Percentiles rank a stretch among this genome's conserved stretches.
Evolutionary conservation across 345 rosid genomes (phyloP).

Genomic region (Erysimum cheiranthoides): DNA sequence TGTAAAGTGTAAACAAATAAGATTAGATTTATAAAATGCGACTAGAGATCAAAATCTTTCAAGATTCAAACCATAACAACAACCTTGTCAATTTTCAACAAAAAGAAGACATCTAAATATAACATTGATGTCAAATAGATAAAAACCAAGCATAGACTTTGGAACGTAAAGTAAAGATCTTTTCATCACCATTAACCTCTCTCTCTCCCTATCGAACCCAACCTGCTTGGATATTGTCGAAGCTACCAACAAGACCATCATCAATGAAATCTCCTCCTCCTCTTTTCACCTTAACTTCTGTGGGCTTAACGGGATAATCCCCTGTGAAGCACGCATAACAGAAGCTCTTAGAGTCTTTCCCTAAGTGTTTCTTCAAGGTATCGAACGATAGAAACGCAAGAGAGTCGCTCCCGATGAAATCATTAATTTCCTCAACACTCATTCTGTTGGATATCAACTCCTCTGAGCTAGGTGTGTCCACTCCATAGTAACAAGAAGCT

Average conservation of each 20-base stretch:
- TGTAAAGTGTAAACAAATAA: neutral
- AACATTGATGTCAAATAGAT: neutral
- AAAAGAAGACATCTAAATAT: neutral
- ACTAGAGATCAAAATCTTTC: neutral
- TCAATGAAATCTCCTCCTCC: constrained; percentile 91
- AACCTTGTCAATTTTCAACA: neutral
- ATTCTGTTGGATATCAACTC: constrained; percentile 90
- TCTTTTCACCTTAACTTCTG: constrained; percentile 75
- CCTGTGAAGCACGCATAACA: constrained; percentile 98
- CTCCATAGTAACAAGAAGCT: constrained; percentile 93
- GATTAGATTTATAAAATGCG: neutral
- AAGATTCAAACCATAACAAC: constrained; percentile 9
- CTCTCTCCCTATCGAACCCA: constrained; percentile 57
- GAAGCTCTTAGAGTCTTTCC: constrained; percentile 56
- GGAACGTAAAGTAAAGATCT: neutral
- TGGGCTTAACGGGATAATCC: constrained; percentile 80
- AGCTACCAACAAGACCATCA: constrained; percentile 78
- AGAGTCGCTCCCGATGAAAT: constrained; percentile 79
- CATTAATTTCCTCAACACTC: constrained; percentile 79
- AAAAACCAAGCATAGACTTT: constrained; percentile 24
- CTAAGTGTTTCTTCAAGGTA: constrained; percentile 68
- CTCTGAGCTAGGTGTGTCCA: constrained; percentile 90
- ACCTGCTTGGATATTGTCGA: constrained; percentile 73
- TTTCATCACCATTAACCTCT: neutral
- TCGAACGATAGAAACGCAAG: constrained; percentile 77